Evolutionary conservation across 1,139 yeast species (phyloP).

Genomic region (Entelexis sorbosivorans): DNA sequence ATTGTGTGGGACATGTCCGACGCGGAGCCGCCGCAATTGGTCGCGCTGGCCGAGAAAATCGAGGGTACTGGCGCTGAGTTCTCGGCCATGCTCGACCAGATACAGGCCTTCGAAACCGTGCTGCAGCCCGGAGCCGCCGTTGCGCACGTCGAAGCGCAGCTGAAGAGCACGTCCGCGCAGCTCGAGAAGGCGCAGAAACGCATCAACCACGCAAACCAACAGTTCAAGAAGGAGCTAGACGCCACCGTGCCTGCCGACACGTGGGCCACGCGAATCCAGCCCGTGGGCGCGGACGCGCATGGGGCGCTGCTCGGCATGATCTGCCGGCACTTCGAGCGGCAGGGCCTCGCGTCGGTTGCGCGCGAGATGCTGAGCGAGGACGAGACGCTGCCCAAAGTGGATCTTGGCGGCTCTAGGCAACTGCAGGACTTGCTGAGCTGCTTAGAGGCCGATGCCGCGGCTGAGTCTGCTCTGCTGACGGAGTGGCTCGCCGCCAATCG

Average conservation of each 20-base stretch:
- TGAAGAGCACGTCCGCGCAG: neutral
- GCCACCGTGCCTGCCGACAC: neutral
- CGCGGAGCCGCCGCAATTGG: neutral
- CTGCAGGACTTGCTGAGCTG: neutral
- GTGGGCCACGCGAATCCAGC: neutral
- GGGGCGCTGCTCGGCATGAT: neutral
- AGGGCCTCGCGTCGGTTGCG: neutral
- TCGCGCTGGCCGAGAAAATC: neutral
- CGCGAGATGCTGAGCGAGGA: slow-evolving; percentile 1
- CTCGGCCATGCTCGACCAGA: neutral
- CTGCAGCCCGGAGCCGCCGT: neutral
- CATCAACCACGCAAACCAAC: neutral
- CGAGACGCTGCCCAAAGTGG: neutral
- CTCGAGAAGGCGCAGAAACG: neutral
- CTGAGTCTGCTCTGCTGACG: neutral
- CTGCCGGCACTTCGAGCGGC: neutral
- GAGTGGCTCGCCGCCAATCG: neutral
- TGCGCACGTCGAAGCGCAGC: neutral
- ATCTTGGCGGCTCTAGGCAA: neutral
- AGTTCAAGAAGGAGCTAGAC: neutral
- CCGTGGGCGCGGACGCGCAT: neutral
- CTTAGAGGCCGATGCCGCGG: neutral
- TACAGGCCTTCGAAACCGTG: neutral
- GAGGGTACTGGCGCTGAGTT: neutral
- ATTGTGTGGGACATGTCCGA: neutral